A percentile compares a stretch with the other conserved stretches of the same genome.
phyloP scores from a whole-genome alignment of 495 filamentous ascomycete genomes.

The Penicillium canescens region DNA sequence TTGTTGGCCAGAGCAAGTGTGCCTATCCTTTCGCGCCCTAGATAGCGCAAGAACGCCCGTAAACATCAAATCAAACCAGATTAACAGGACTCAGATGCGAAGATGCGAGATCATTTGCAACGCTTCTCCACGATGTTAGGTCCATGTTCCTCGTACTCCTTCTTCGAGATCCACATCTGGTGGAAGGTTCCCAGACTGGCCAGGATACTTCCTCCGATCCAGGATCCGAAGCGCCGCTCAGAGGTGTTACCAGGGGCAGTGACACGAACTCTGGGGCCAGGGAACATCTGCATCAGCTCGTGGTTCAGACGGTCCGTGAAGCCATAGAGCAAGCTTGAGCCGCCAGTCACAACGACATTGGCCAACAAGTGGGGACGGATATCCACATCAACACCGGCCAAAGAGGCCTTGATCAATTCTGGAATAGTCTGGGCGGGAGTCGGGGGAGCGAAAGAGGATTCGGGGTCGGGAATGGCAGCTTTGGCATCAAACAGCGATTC shows the following conservation, averaged over 20 bases:
- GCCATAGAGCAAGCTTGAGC: conserved; percentile 78
- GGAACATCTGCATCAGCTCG: conserved; percentile 76
- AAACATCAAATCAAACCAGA: conserved; percentile 7
- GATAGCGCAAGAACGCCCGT: conserved; percentile 10
- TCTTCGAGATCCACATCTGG: conserved; percentile 94
- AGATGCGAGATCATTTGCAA: conserved; percentile 44
- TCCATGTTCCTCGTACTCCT: conserved; percentile 62
- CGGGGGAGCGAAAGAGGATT: conserved; percentile 48
- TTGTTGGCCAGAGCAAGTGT: conserved; percentile 8
- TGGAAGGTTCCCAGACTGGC: conserved; percentile 98
- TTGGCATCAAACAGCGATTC: conserved; percentile 89
- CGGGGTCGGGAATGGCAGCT: conserved; percentile 48
- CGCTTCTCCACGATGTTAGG: conserved; percentile 62
- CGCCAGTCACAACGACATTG: conserved; percentile 93
- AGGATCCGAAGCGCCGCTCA: conserved; percentile 86
- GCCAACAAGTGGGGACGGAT: conserved; percentile 76
- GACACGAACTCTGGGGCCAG: conserved; percentile 79
- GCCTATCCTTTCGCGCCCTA: conserved; percentile 7
- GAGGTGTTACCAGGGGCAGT: conserved; percentile 79
- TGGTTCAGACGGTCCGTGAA: conserved; percentile 86
- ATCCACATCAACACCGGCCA: conserved; percentile 83
- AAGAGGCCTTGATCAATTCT: conserved; percentile 71
- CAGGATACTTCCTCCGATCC: conserved; percentile 96
- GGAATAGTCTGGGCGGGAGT: conserved; percentile 74
- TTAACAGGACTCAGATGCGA: not conserved